Base-by-base conservation (phyloP, 108 stramenopile genomes). In the Cyclotella atomus region DNA sequence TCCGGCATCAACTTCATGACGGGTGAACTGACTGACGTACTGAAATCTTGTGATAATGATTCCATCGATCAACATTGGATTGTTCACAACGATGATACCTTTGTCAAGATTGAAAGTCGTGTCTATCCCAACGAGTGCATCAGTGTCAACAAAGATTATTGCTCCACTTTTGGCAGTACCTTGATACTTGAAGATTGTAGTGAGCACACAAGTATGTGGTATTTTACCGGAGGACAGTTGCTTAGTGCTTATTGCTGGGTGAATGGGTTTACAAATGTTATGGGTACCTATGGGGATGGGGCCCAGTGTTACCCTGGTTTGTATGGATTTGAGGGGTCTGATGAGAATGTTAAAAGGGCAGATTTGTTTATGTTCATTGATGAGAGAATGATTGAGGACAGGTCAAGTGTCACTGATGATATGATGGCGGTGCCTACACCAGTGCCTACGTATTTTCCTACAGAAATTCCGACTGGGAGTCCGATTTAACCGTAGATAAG, bases 171-270 rank as follows among this genome's bases (percentile, higher is more conserved):
- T 4, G 41, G 21, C 10, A 21, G 23, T 24, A 2, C 1, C 3
- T 62, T 62, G 38, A 41, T 24, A 29, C 25, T 62, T n/a, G 41
- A 24, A 43, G 10, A 62, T 23, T 62, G 61, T 62, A 41, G 4
- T 3, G 61, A 62, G 3, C 36, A 24, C 23, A 29, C 41, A 21
- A 32, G 28, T 5, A 62, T 27, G 7, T 62, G 61, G 61, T 62
- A 62, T 10, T 62, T 62, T 23, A 62, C 61, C 2, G 61, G 61
- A 62, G 61, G 61, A 2, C 28, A 41, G 41, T 44, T 62, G 36
- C 23, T 44, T 9, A 62, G 61, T 21, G 41, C 23, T 14, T 62
- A 62, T 21, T 62, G 61, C 30, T 62, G 61, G 61, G 24, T 44
- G 15, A 24, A 62, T 43, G 61, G 61, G 21, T 27, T 20, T 9